A percentile compares a stretch with the other conserved stretches of the same genome.
Conservation (phyloP, 352 stramenopile genomes). For the Phytophthora meadii region DNA sequence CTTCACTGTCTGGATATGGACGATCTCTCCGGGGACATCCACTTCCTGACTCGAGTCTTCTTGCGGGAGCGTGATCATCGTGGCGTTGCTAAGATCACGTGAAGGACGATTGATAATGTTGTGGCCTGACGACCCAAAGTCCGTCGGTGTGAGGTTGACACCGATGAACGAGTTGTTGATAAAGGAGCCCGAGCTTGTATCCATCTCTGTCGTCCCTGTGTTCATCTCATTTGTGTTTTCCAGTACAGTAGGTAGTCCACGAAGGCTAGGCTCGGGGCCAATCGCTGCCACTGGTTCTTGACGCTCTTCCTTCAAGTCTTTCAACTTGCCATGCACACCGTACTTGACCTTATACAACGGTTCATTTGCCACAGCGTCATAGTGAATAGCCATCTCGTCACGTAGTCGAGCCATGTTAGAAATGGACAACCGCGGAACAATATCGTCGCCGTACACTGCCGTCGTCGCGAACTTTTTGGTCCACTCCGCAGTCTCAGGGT, state of each 20-base stretch:
- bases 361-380: constrained; percentile 70
- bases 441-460: constrained; percentile 74
- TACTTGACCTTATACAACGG: constrained; percentile 67
- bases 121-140: constrained; percentile 29
- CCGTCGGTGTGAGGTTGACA: constrained; percentile 16
- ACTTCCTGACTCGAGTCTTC: constrained; percentile 63
- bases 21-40: constrained; percentile 73
- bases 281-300: constrained; percentile 25
- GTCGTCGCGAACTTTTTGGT: constrained; percentile 75
- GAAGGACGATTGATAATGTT: constrained; percentile 43
- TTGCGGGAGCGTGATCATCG: constrained; percentile 48
- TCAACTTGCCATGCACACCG: constrained; percentile 47
- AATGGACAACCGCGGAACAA: constrained; percentile 73
- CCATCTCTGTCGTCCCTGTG: constrained; percentile 20
- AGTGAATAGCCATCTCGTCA: constrained; percentile 75
- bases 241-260: constrained; percentile 32
- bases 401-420: constrained; percentile 70
- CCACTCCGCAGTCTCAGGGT: constrained; percentile 62
- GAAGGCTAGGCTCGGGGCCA: constrained; percentile 18
- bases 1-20: constrained; percentile 71
- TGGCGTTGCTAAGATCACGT: constrained; percentile 40
- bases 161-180: constrained; percentile 30
- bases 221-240: constrained; percentile 22
- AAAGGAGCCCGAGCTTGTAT: constrained; percentile 31
- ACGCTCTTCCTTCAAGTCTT: constrained; percentile 43